Evolutionary conservation across 345 rosid species (phyloP).

Genomic region (Lumnitzera littorea): DNA sequence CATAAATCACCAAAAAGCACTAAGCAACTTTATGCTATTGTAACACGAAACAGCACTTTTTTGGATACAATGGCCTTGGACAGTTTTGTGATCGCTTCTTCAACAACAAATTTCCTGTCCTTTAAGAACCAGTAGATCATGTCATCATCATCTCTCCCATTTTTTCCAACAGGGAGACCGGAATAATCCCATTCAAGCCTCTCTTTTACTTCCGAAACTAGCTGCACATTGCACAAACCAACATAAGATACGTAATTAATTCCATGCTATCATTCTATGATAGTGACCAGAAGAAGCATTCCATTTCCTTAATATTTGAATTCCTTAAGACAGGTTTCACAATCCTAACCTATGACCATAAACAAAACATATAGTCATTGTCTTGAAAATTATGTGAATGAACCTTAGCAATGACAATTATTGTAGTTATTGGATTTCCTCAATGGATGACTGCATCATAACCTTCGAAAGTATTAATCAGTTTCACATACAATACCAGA

Average conservation of each 20-base stretch:
- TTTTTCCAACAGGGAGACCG: conserved; percentile 63
- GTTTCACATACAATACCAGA: too few relatives aligned
- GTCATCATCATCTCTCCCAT: conserved; percentile 92
- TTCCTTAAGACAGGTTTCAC: too few relatives aligned
- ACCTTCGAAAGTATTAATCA: too few relatives aligned
- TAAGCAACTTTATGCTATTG: neutral
- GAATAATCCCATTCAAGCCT: conserved; percentile 52
- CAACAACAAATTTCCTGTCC: conserved; percentile 64
- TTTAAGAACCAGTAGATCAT: conserved; percentile 84
- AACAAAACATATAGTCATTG: too few relatives aligned
- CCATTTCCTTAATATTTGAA: too few relatives aligned
- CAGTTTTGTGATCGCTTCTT: conserved; percentile 55
- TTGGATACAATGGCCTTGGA: conserved; percentile 81
- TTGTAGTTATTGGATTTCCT: too few relatives aligned
- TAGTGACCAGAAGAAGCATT: too few relatives aligned
- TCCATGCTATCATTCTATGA: too few relatives aligned
- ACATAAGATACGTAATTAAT: neutral
- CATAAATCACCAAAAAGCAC: conserved; percentile 1
- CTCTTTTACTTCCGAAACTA: conserved; percentile 69
- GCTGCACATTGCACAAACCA: conserved; percentile 27
- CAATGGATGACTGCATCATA: too few relatives aligned
- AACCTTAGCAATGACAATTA: too few relatives aligned
- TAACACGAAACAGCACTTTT: neutral
- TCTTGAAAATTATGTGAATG: too few relatives aligned
- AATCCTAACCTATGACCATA: too few relatives aligned